Evolutionary conservation across 106 monocot species (phyloP).

Genomic region (Dendrobium nobile): DNA sequence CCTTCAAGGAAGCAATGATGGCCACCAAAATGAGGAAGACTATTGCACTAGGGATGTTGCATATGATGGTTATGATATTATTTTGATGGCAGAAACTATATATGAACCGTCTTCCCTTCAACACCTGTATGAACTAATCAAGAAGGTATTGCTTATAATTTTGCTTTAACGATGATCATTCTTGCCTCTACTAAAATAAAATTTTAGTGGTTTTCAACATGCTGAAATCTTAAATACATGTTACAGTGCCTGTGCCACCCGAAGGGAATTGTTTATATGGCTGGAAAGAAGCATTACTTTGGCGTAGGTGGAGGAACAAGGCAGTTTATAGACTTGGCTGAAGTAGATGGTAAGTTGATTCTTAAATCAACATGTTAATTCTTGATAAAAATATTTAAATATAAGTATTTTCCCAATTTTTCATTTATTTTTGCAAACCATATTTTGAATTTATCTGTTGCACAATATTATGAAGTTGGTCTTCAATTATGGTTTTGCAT

Average conservation of each 20-base stretch:
- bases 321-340: slow-evolving; percentile 65
- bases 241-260: slow-evolving; percentile 48
- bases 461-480: neutral
- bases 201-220: neutral
- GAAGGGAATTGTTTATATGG: slow-evolving; percentile 73
- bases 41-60: neutral
- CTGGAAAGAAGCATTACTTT: slow-evolving; percentile 97
- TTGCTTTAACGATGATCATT: neutral
- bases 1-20: slow-evolving; percentile 12
- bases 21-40: slow-evolving; percentile 5
- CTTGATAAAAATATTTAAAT: neutral
- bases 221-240: neutral
- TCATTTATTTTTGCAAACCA: neutral
- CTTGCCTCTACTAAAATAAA: neutral
- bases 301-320: slow-evolving; percentile 96
- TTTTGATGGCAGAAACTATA: slow-evolving; percentile 94
- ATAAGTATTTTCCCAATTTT: neutral
- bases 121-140: slow-evolving; percentile 67
- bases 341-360: slow-evolving; percentile 74
- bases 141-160: slow-evolving; percentile 41
- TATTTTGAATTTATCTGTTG: neutral
- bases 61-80: slow-evolving; percentile 67
- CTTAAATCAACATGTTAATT: neutral
- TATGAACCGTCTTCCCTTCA: slow-evolving; percentile 57
- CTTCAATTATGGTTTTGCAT: slow-evolving; percentile 1